Percentiles rank a stretch among this genome's conserved stretches.
phyloP scores from a whole-genome alignment of 345 rosid species.

The Streptanthus diversifolius region DNA sequence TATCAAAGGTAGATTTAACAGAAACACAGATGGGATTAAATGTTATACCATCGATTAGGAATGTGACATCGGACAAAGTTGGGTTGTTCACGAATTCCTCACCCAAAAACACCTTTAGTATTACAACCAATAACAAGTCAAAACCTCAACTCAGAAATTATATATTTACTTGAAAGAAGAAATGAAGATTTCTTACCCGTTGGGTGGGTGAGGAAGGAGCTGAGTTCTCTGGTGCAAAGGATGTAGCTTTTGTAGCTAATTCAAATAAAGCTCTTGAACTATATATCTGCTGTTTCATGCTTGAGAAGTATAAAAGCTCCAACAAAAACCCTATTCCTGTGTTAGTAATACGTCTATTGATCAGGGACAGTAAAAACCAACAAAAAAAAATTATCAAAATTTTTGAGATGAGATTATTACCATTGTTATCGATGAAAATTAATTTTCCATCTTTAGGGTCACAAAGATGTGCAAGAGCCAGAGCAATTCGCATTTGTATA shows the following conservation, averaged over 20 bases:
- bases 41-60: constrained; percentile 57
- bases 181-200: constrained; percentile 34
- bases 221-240: constrained; percentile 46
- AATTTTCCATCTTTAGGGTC: constrained; percentile 48
- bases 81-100: constrained; percentile 64
- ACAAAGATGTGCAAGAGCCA: constrained; percentile 75
- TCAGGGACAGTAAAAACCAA: constrained; percentile 5
- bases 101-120: constrained; percentile 57
- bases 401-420: constrained; percentile 32
- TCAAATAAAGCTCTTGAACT: constrained; percentile 53
- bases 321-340: constrained; percentile 56
- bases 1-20: neutral
- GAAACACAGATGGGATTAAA: neutral
- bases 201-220: constrained; percentile 68
- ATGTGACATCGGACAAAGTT: constrained; percentile 67
- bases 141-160: neutral
- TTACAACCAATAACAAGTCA: neutral
- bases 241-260: constrained; percentile 51
- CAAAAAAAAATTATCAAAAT: neutral
- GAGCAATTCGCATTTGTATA: constrained; percentile 54
- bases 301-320: constrained; percentile 54
- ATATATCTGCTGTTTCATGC: constrained; percentile 49
- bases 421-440: constrained; percentile 60
- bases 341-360: neutral
- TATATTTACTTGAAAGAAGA: neutral